phyloP scores from a whole-genome alignment of 495 filamentous ascomycete species.

The Hypoxylon rickii region DNA sequence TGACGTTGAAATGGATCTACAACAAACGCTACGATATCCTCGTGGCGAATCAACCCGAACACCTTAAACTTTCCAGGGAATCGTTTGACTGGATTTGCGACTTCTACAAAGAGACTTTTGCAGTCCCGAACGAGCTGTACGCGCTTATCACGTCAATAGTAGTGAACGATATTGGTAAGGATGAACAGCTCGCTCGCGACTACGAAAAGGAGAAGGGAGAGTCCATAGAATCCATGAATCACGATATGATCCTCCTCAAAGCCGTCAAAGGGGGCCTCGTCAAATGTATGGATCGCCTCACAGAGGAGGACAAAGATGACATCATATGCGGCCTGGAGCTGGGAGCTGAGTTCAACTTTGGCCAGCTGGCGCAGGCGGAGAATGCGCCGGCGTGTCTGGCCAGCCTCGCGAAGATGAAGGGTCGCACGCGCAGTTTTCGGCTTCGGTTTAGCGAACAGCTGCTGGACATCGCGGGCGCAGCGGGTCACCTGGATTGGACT shows the following conservation, averaged over 20 bases:
- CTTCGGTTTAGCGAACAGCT: conserved; percentile 46
- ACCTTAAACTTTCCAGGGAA: conserved; percentile 20
- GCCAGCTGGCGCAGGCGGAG: conserved; percentile 48
- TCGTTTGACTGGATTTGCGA: conserved; percentile 29
- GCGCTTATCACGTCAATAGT: conserved; percentile 44
- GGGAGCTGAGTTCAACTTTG: conserved; percentile 53
- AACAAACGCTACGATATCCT: conserved; percentile 38
- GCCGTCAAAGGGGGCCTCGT: conserved; percentile 39
- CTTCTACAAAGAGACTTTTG: conserved; percentile 13
- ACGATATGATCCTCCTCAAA: conserved; percentile 44
- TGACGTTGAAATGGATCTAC: conserved; percentile 44
- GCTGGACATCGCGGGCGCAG: conserved; percentile 46
- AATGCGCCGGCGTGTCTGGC: conserved; percentile 40
- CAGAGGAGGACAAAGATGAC: conserved; percentile 29
- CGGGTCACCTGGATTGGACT: conserved; percentile 45
- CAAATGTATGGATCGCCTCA: conserved; percentile 31
- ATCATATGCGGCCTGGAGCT: conserved; percentile 49
- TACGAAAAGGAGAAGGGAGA: conserved; percentile 36
- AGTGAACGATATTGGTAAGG: conserved; percentile 49
- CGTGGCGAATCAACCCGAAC: conserved; percentile 27
- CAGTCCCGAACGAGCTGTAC: conserved; percentile 32
- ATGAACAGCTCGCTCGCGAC: conserved; percentile 36
- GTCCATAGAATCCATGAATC: conserved; percentile 33
- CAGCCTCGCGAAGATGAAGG: conserved; percentile 33
- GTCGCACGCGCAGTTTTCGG: conserved; percentile 35